Base-by-base conservation (phyloP, 805 yeast species). In the Candida vaughaniae region DNA sequence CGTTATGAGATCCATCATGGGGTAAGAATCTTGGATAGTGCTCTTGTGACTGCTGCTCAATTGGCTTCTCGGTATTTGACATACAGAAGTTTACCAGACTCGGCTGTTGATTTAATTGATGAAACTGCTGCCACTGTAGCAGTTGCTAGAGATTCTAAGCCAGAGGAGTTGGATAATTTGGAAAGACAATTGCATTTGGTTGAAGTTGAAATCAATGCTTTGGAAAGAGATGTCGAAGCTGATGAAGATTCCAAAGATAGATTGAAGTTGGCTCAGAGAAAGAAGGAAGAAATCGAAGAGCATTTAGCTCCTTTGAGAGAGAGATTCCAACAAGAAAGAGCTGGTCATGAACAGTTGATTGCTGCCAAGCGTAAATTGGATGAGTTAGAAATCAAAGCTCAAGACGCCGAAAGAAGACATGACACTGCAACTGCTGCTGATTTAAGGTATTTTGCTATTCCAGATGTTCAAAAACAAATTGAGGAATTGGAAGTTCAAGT, bases 101-200 rank as follows among this genome's bases (percentile, higher is more conserved):
- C 96, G 18, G 99, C 99, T 1, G 93, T 91, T 40, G 99, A 91
- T 63, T 71, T 91, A 51, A 88, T 91, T 47, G 99, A 91, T 68
- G 97, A 93, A 59, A 77, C 96, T 5, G 95, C 97, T 29, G 98
- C 98, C 77, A 52, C 95, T 39, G 98, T 93, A 29, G 98, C 98
- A 1, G 99, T 93, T 36, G 96, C 96, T 3, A 80, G 99, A 65
- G 99, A 93, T 60, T 91, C 98, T 3, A 88, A 87, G 60, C 99
- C 99, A 1, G 99, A 93, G 64, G 96, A 89, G 60, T 74, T 93
- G 53, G 99, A 93, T 66, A 83, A 82, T 30, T 77, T 89, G 50
- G 99, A 93, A 65, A 85, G 99, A 63, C 88, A 88, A 66, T 73
- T 90, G 33, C 95, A 89, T 59, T 76, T 93, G 49, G 66, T 93